Base-by-base conservation (phyloP, 2,329 filamentous ascomycete genomes). In the Plenodomus tracheiphilus region DNA sequence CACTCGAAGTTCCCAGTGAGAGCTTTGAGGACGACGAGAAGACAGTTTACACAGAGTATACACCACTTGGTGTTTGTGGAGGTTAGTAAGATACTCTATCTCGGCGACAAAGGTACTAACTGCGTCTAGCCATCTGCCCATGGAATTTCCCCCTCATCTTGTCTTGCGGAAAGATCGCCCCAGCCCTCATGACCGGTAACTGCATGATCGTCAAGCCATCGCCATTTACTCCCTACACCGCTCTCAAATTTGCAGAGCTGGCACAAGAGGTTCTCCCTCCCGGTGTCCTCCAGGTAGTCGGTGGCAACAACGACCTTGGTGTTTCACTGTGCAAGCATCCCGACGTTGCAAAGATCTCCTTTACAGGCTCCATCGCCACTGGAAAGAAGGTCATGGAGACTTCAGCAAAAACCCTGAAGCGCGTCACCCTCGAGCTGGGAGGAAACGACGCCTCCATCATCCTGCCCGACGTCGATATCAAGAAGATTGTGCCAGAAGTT, bases 381-480 rank as follows among this genome's bases (percentile, higher is more conserved):
- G 84, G 84, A 9, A 85, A 85, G 74, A 79, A 78, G 65, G 80
- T 87, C 45, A 80, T 84, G 76, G 77, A 77, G 46, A 78, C 75
- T n/a, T 78, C 77, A 43, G 74, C 79, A 19, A 77, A 78, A 63
- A 83, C 81, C 0, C 69, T 87, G 20, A 86, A 85, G 75, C 74
- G 82, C 35, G 76, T 84, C 17, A 84, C 81, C 1, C 76, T 86
- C 13, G 84, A 86, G 66, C 76, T 85, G 19, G 81, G 83, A 32
- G 83, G 83, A 25, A 86, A 86, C 58, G 82, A 85, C 51, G 77
- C 83, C 1, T 78, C 80, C n/a, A 83, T 86, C 54, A 74, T 85
- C 30, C 75, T 78, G 25, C 76, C 77, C 0, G 82, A 85, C 53
- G 81, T 85, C 6, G 80, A 86, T 47, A 71, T 84, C 53, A 73